Conservation (phyloP, 1,284 basidiomycete species). For the Ustilago crameri region DNA sequence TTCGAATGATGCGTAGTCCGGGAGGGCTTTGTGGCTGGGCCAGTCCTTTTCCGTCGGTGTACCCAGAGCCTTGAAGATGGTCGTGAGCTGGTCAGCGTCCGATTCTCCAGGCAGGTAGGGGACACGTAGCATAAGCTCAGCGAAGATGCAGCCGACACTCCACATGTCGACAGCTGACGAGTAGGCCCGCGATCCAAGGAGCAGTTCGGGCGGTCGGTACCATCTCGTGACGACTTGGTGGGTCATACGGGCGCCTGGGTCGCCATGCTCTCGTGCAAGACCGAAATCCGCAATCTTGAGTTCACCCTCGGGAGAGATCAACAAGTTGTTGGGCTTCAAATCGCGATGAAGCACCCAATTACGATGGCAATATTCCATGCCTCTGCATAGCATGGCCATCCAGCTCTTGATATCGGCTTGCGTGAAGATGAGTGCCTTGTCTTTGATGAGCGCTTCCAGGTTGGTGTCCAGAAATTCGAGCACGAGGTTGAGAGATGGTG, state of each 20-base stretch:
- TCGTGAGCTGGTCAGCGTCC: conserved; percentile 95
- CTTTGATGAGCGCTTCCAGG: conserved; percentile 95
- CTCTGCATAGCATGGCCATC: conserved; percentile 97
- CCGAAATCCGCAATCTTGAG: conserved; percentile 99
- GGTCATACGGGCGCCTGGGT: conserved; percentile 94
- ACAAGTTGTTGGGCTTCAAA: conserved; percentile 97
- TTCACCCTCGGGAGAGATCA: conserved; percentile 88
- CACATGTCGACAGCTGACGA: conserved; percentile 89
- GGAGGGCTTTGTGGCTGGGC: conserved; percentile 80
- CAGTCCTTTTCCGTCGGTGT: conserved; percentile 96
- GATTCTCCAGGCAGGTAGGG: conserved; percentile 92
- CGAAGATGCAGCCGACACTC: conserved; percentile 95
- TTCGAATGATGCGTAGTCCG: conserved; percentile 55
- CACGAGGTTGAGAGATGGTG: conserved; percentile 88
- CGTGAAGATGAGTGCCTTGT: conserved; percentile 87
- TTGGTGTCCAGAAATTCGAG: conserved; percentile 98
- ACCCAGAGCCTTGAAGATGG: conserved; percentile 91
- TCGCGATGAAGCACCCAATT: conserved; percentile 95
- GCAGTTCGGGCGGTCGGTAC: conserved; percentile 95
- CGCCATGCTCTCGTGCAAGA: conserved; percentile 92
- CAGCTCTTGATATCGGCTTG: conserved; percentile 97
- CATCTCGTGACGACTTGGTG: conserved; percentile 96
- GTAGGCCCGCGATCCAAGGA: conserved; percentile 88
- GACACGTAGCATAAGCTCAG: conserved; percentile 92
- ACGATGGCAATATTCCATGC: conserved; percentile 95